A percentile compares a stretch with the other conserved stretches of the same genome.
These are phyloP conservation scores for Meira miltonrushii DNA, from an alignment of 1,284 basidiomycete genomes.

Conservation along the genomic window DNA sequence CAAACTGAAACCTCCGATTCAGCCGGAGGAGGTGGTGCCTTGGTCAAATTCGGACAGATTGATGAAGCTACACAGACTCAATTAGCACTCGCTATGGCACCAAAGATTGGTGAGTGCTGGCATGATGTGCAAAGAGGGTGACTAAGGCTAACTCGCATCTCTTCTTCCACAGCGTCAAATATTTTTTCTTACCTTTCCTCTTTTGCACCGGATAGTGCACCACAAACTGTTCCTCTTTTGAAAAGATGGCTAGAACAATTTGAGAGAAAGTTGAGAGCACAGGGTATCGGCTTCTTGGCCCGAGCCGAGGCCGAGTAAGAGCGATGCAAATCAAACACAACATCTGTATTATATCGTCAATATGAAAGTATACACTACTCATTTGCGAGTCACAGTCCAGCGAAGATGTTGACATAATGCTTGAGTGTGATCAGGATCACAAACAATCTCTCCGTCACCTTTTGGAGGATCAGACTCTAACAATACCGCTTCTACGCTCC, in stretches of 20 bases:
- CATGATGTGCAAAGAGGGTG: too few relatives aligned
- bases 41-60: conserved; percentile 1
- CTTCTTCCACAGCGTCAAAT: conserved; percentile 30
- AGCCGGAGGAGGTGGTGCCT: background rate
- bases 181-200: conserved; percentile 44
- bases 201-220: conserved; percentile 48
- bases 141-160: background rate
- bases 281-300: conserved; percentile 37
- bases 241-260: conserved; percentile 51
- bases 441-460: background rate
- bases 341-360: too few relatives aligned
- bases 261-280: conserved; percentile 41
- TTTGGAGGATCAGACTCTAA: too few relatives aligned
- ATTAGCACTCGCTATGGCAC: conserved; percentile 22
- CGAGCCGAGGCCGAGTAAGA: conserved; percentile 20
- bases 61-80: conserved; percentile 8
- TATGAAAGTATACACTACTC: too few relatives aligned
- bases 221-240: conserved; percentile 45
- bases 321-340: background rate
- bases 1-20: background rate
- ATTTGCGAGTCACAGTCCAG: too few relatives aligned
- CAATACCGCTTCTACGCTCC: too few relatives aligned
- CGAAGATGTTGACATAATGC: too few relatives aligned
- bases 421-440: too few relatives aligned
- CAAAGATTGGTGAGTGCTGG: conserved; percentile 41